Percentiles rank a stretch among this genome's conserved stretches.
Evolutionary conservation across 2,329 filamentous ascomycete genomes (phyloP).

Genomic region (Pseudocercospora fijiensis): DNA sequence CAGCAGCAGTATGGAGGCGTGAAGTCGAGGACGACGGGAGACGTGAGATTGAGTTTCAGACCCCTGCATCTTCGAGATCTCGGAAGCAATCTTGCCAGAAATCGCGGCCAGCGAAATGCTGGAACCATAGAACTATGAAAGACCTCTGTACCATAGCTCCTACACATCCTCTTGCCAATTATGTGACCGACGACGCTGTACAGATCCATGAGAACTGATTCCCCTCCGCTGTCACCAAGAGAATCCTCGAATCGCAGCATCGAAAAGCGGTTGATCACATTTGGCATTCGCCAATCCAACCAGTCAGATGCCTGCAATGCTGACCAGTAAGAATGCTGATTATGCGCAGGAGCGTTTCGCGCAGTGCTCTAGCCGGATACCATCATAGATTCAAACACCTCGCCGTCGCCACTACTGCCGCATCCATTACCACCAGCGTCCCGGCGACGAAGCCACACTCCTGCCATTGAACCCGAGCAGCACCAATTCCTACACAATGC

Average conservation of each 20-base stretch:
- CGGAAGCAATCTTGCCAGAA: not conserved
- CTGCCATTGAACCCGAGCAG: constrained; percentile 6
- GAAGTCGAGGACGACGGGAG: not conserved
- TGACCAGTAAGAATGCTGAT: not conserved
- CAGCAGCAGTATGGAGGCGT: not conserved
- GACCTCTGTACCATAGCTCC: not conserved
- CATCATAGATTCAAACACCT: constrained; percentile 9
- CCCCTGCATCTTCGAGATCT: constrained; percentile 1
- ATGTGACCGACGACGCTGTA: not conserved
- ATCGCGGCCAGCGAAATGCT: not conserved
- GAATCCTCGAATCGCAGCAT: not conserved
- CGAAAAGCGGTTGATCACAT: not conserved
- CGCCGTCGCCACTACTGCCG: constrained; percentile 18
- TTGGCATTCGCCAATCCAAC: not conserved
- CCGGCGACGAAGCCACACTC: constrained; percentile 33
- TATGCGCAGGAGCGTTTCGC: not conserved
- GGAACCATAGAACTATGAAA: not conserved
- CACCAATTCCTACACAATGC: constrained; percentile 28
- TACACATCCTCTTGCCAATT: not conserved
- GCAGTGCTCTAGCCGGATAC: not conserved
- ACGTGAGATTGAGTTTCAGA: constrained; percentile 3
- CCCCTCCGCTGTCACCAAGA: too few species aligned
- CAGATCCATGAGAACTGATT: not conserved
- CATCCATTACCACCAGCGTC: not conserved
- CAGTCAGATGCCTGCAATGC: not conserved